Base-by-base conservation (phyloP, 2,329 filamentous ascomycete species). In the Phialemoniopsis sp. region DNA sequence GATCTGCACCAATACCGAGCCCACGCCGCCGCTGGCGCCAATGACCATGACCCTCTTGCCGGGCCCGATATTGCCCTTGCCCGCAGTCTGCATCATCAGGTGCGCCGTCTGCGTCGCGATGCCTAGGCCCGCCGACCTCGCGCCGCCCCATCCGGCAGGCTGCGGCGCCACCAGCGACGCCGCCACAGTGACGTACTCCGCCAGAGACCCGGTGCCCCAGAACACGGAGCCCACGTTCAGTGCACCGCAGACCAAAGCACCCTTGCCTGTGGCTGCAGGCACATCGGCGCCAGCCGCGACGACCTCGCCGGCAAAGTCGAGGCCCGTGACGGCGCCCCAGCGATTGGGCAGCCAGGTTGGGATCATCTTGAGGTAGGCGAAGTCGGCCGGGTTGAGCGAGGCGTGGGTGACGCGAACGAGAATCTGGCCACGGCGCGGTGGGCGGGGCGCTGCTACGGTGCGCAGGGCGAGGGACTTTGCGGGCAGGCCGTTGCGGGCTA, bases 11-110 rank as follows among this genome's bases (percentile, higher is more conserved):
- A 63, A 56, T 36, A 74, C 47, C 15, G 62, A 60, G 12, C 72
- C 72, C 6, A 76, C 66, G 12, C 70, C 72, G 1, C 72, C 72
- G 46, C 70, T 73, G 15, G 68, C 73, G 4, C 69, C 72, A 45
- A 74, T 72, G 4, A 76, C 56, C 34, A 76, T 47, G 29, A 74
- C 66, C 3, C 60, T 53, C 29, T 64, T 55, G 1, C 69, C 63
- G 18, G 47, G 46, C 47, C 60, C 55, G 42, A 61, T 55, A 2
- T 30, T 10, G 15, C 4, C 52, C 52, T 3, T 34, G 33, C 38
- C 30, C 1, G 55, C 49, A 29, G 54, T 51, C 8, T 41, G 45
- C 31, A 60, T 31, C 36, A 58, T 39, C 12, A 56, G 38, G n/a
- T 46, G 38, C 1, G 56, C 58, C 13, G 60, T 65, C 47, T 63